phyloP scores from a whole-genome alignment of 2,329 filamentous ascomycete species.

The Fusarium miscanthi region DNA sequence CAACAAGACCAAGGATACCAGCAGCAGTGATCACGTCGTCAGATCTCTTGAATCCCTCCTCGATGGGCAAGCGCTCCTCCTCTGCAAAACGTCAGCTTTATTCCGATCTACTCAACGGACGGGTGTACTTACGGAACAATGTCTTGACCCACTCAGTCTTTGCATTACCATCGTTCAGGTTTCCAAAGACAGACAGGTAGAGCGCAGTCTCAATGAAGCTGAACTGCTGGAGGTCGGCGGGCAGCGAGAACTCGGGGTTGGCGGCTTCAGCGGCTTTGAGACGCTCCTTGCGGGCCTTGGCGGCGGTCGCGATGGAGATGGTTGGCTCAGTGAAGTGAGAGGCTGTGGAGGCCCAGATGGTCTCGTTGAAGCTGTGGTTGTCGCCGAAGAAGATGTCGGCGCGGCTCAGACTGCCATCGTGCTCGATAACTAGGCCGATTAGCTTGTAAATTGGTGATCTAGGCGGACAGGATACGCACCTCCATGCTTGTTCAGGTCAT shows the following conservation, averaged over 20 bases:
- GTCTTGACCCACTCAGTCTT: slow-evolving; percentile 39
- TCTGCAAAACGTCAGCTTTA: slow-evolving; percentile 16
- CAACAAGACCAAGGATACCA: slow-evolving; percentile 30
- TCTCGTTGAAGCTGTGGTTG: slow-evolving; percentile 40
- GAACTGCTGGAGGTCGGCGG: slow-evolving; percentile 9
- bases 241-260: slow-evolving; percentile 32
- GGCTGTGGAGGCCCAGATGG: slow-evolving; percentile 30
- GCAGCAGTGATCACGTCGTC: slow-evolving; percentile 28
- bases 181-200: slow-evolving; percentile 37
- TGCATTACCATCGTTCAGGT: slow-evolving; percentile 27
- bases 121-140: slow-evolving; percentile 31
- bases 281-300: slow-evolving; percentile 35
- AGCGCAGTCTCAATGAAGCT: slow-evolving; percentile 40
- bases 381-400: slow-evolving; percentile 38
- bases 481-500: slow-evolving; percentile 34
- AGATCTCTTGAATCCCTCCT: slow-evolving; percentile 35
- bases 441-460: not conserved
- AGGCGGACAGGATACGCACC: not conserved
- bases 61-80: slow-evolving; percentile 35
- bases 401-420: slow-evolving; percentile 41
- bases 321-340: slow-evolving; percentile 35
- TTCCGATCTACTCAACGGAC: accelerated
- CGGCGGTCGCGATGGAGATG: slow-evolving; percentile 39
- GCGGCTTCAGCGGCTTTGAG: slow-evolving; percentile 24
- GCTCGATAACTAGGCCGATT: slow-evolving; percentile 30